Percentiles rank a stretch among this genome's conserved stretches.
These are phyloP conservation scores for Solanum sejunctum DNA, from an alignment of 257 asterid genomes.

Conservation along the genomic window DNA sequence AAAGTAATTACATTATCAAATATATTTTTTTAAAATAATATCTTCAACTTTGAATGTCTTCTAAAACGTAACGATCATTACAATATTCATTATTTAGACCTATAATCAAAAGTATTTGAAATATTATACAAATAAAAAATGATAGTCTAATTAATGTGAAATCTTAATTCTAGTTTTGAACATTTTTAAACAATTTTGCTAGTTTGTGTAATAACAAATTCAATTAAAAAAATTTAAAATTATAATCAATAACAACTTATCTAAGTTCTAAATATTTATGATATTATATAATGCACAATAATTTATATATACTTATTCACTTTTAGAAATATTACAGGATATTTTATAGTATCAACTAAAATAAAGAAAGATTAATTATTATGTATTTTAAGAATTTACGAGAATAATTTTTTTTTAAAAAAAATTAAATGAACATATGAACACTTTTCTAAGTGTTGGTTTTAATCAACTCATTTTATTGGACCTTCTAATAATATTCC, in stretches of 20 bases:
- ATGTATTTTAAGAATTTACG: not conserved
- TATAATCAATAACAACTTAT: no score
- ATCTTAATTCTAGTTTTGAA: not conserved
- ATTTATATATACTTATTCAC: not conserved
- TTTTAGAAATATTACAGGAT: not conserved
- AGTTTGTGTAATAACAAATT: not conserved
- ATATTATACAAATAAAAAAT: not conserved
- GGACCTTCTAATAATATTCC: not conserved
- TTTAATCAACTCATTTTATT: no score
- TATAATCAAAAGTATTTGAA: not conserved
- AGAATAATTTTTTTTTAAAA: not conserved
- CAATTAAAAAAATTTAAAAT: not conserved
- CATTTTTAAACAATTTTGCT: not conserved
- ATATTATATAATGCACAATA: not conserved
- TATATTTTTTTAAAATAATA: no score
- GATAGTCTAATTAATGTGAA: not conserved
- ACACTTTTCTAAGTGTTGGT: not conserved
- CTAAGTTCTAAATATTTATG: not conserved
- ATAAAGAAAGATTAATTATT: not conserved
- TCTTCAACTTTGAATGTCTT: no score
- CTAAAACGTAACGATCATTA: not conserved
- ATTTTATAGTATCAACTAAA: not conserved
- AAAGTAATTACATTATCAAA: no score
- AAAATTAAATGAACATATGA: not conserved
- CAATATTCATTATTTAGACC: not conserved